These are phyloP conservation scores for Intubia oerlemansii DNA, from an alignment of 2,329 filamentous ascomycete species.

Conservation along the genomic window DNA sequence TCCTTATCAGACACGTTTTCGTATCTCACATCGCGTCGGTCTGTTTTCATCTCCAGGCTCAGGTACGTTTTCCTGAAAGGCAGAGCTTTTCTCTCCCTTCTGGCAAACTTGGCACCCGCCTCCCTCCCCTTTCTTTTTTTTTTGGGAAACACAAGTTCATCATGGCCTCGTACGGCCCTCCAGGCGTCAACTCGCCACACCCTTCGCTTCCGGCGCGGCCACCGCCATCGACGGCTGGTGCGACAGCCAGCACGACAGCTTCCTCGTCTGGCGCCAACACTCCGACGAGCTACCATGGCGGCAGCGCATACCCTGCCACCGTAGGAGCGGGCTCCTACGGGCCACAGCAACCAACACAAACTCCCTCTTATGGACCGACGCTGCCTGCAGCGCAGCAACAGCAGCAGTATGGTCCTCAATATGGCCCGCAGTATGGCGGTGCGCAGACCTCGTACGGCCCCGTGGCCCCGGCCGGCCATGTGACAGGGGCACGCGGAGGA, in stretches of 20 bases:
- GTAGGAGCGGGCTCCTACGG: slow-evolving; percentile 1
- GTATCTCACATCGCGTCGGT: too few species aligned
- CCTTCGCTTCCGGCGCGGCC: slow-evolving; percentile 9
- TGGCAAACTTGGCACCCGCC: too few species aligned
- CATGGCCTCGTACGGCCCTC: slow-evolving; percentile 10
- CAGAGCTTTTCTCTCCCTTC: too few species aligned
- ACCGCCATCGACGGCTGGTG: slow-evolving; percentile 4
- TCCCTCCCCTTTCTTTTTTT: too few species aligned
- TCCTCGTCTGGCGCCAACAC: neutral
- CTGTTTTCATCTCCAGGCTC: too few species aligned
- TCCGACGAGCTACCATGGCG: slow-evolving; percentile 4
- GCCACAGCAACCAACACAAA: neutral
- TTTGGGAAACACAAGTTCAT: slow-evolving; percentile 6
- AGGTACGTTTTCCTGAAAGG: too few species aligned
- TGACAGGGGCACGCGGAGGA: neutral
- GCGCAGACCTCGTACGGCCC: slow-evolving; percentile 30
- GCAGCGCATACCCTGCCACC: slow-evolving; percentile 2
- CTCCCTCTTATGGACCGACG: slow-evolving; percentile 30
- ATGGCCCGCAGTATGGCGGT: too few species aligned
- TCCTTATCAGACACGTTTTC: too few species aligned
- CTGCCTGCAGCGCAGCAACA: slow-evolving; percentile 40
- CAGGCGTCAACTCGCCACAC: slow-evolving; percentile 9
- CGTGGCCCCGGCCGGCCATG: slow-evolving; percentile 51
- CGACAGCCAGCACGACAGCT: slow-evolving; percentile 1
- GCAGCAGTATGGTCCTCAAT: slow-evolving; percentile 3